Evolutionary conservation across 1,284 basidiomycete genomes (phyloP).

Genomic region (Ustilago curta): DNA sequence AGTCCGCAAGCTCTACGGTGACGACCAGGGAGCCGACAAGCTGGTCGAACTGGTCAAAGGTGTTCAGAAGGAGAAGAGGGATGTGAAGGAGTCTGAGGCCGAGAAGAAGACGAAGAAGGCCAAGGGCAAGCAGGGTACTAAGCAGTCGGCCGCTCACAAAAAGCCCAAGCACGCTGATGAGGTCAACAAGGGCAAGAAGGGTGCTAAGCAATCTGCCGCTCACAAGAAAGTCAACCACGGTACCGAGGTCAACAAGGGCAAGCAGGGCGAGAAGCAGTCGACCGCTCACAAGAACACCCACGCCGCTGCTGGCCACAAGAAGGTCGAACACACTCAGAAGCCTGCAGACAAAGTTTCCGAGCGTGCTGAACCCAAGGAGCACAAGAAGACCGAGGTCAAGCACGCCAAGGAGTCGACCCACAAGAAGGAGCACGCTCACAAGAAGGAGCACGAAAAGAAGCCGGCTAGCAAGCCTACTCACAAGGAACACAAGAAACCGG

Average conservation of each 20-base stretch:
- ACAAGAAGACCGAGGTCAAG: background rate
- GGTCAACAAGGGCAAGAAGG: background rate
- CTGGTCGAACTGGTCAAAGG: slow-evolving; percentile 24
- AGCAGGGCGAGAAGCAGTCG: slow-evolving; percentile 21
- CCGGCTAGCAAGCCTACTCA: background rate
- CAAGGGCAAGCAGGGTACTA: slow-evolving; percentile 17
- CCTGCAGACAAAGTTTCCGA: slow-evolving; percentile 1
- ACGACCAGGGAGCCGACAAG: slow-evolving; percentile 17
- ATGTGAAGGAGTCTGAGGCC: background rate
- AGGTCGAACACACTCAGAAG: slow-evolving; percentile 7
- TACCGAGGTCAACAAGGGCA: slow-evolving; percentile 13
- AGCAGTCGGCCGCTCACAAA: slow-evolving; percentile 13
- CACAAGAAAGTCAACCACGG: slow-evolving; percentile 8
- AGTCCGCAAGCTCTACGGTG: slow-evolving; percentile 25
- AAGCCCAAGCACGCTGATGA: background rate
- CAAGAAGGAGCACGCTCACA: slow-evolving; percentile 9
- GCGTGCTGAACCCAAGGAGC: slow-evolving; percentile 6
- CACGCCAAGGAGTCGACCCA: slow-evolving; percentile 1
- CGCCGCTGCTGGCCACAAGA: background rate
- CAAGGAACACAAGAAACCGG: slow-evolving; percentile 31
- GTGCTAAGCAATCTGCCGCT: background rate
- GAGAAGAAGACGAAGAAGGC: slow-evolving; percentile 9
- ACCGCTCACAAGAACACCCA: slow-evolving; percentile 7
- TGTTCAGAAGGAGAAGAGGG: slow-evolving; percentile 11
- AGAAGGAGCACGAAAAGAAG: slow-evolving; percentile 2